phyloP scores from a whole-genome alignment of 2,329 filamentous ascomycete species.

The Penicillium sp. region DNA sequence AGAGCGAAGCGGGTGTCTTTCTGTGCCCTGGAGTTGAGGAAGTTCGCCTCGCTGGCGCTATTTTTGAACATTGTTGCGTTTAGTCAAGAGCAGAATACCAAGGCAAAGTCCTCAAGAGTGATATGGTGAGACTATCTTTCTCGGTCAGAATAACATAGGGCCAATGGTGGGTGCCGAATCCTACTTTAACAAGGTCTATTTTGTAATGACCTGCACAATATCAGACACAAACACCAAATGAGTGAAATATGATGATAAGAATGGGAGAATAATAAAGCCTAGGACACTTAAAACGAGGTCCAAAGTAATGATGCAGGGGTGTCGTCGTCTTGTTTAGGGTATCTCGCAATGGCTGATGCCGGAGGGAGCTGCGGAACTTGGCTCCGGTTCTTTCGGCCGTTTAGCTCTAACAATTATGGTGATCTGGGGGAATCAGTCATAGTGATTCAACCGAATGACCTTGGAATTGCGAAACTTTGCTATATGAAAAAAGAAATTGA shows the following conservation, averaged over 20 bases:
- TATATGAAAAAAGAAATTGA: not conserved
- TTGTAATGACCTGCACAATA: not conserved
- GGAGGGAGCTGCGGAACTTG: conserved; percentile 13
- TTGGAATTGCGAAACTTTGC: conserved; percentile 6
- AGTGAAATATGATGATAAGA: not conserved
- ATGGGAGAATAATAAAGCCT: not conserved
- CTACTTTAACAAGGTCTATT: not conserved
- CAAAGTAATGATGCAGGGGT: conserved; percentile 20
- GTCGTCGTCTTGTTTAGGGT: conserved; percentile 18
- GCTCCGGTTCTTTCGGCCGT: conserved; percentile 10
- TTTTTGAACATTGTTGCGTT: conserved; percentile 23
- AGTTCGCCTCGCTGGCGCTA: conserved; percentile 6
- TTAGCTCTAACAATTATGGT: not conserved
- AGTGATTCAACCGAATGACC: conserved; percentile 15
- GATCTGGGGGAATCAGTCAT: conserved; percentile 8
- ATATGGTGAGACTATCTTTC: not conserved
- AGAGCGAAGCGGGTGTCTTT: conserved; percentile 24
- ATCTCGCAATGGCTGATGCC: not conserved
- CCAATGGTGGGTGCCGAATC: not conserved
- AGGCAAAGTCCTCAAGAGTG: not conserved
- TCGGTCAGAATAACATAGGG: not conserved
- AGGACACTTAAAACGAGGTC: not conserved
- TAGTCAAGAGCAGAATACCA: not conserved
- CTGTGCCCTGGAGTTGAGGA: conserved; percentile 6
- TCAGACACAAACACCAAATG: not conserved